These are phyloP conservation scores for Neurospora sublineolata DNA, from an alignment of 495 filamentous ascomycete species.

Conservation along the genomic window DNA sequence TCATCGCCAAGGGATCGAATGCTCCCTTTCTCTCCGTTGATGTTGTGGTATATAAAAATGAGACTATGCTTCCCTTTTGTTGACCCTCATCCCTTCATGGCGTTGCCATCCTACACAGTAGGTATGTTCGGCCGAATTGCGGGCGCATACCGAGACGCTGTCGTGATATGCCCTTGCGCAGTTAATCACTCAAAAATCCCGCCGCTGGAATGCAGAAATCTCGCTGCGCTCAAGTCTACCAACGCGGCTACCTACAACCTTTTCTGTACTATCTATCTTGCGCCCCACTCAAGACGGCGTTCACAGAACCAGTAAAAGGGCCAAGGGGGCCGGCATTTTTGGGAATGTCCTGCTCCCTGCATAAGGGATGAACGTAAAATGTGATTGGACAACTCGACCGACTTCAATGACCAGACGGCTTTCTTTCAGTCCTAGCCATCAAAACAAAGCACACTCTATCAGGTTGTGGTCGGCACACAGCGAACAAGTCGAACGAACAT, in stretches of 20 bases:
- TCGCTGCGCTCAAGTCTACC: background rate
- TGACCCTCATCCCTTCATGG: background rate
- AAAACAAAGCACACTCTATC: background rate
- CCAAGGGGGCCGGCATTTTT: background rate
- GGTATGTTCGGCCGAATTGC: background rate
- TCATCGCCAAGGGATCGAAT: background rate
- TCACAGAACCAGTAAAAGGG: background rate
- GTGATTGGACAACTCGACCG: background rate
- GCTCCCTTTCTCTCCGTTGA: background rate
- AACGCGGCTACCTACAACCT: background rate
- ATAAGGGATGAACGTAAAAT: background rate
- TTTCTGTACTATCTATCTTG: background rate
- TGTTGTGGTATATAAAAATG: background rate
- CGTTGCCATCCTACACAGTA: background rate
- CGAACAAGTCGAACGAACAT: background rate
- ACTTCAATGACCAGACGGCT: background rate
- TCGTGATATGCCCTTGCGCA: background rate
- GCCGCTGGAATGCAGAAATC: background rate
- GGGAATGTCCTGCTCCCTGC: background rate
- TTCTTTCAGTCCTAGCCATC: background rate
- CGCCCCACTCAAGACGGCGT: background rate
- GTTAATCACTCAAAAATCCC: background rate
- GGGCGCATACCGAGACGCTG: background rate
- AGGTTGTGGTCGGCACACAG: background rate
- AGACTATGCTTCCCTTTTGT: background rate